Conservation (phyloP, 129 eudicot species). For the Flaveria robusta region DNA sequence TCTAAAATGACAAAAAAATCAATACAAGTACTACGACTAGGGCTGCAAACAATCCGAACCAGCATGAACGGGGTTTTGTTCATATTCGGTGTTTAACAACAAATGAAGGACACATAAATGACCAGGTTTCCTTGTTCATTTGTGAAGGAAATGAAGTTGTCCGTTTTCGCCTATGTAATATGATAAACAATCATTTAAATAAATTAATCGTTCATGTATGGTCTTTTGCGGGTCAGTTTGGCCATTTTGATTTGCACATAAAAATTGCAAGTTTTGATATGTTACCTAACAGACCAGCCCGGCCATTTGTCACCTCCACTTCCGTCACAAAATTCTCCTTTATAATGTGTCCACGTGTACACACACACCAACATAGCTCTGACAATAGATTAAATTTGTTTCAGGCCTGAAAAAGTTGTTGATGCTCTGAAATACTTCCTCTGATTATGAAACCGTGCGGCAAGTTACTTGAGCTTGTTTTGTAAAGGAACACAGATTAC, state of each 20-base stretch:
- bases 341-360: not conserved
- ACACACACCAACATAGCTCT: not conserved
- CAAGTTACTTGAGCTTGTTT: constrained; percentile 25
- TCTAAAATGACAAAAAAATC: not conserved
- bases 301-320: not conserved
- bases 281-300: not conserved
- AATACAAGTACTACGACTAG: not conserved
- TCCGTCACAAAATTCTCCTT: not conserved
- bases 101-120: too few species aligned
- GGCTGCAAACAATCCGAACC: not conserved
- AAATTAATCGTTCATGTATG: too few species aligned
- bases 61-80: too few species aligned
- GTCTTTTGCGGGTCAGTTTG: too few species aligned
- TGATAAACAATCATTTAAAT: too few species aligned
- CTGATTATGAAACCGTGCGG: constrained; percentile 32
- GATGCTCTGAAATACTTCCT: constrained; percentile 73
- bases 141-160: too few species aligned
- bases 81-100: too few species aligned
- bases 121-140: too few species aligned
- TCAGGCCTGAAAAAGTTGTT: constrained; percentile 97
- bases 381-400: not conserved
- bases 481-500: constrained; percentile 14
- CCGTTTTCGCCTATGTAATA: too few species aligned
- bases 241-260: too few species aligned
- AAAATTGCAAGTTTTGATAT: too few species aligned